Percentiles rank a stretch among this genome's conserved stretches.
Evolutionary conservation across 495 filamentous ascomycete species (phyloP).

Genomic region (Talaromyces stipitatus): DNA sequence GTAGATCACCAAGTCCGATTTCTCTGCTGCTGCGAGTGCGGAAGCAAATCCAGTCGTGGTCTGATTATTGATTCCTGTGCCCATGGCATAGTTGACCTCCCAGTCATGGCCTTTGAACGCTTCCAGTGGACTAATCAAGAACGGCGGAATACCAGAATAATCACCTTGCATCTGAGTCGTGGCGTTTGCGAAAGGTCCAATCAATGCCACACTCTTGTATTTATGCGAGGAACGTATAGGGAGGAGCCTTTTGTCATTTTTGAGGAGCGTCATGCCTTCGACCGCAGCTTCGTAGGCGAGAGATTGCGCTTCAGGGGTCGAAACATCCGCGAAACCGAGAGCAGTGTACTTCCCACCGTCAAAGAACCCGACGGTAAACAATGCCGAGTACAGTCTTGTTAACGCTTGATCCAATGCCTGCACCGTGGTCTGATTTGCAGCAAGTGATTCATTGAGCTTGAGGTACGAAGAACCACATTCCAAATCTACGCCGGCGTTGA

Average conservation of each 20-base stretch:
- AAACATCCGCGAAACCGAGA: constrained; percentile 37
- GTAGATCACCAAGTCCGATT: constrained; percentile 44
- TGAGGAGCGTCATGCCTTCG: constrained; percentile 47
- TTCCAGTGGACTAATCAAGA: constrained; percentile 39
- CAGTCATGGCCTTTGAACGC: constrained; percentile 23
- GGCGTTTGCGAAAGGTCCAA: constrained; percentile 46
- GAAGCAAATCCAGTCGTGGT: constrained; percentile 25
- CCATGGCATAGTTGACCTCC: constrained; percentile 36
- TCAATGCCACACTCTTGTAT: constrained; percentile 34
- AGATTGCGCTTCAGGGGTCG: constrained; percentile 32
- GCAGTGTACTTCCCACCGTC: constrained; percentile 39
- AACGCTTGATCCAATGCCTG: constrained; percentile 36
- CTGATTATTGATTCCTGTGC: constrained; percentile 27
- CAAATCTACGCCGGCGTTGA: constrained; percentile 49
- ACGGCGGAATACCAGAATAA: constrained; percentile 45
- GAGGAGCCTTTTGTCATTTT: constrained; percentile 48
- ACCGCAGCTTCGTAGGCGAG: constrained; percentile 44
- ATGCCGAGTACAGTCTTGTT: constrained; percentile 39
- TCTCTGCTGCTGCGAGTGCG: constrained; percentile 33
- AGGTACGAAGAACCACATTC: constrained; percentile 46
- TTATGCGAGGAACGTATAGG: constrained; percentile 16
- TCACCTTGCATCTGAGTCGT: constrained; percentile 50
- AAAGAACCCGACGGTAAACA: constrained; percentile 50
- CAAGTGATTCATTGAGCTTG: constrained; percentile 33
- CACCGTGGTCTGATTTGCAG: constrained; percentile 31